Evolutionary conservation across 352 stramenopile genomes (phyloP).

Genomic region (Phytophthora brassicae): DNA sequence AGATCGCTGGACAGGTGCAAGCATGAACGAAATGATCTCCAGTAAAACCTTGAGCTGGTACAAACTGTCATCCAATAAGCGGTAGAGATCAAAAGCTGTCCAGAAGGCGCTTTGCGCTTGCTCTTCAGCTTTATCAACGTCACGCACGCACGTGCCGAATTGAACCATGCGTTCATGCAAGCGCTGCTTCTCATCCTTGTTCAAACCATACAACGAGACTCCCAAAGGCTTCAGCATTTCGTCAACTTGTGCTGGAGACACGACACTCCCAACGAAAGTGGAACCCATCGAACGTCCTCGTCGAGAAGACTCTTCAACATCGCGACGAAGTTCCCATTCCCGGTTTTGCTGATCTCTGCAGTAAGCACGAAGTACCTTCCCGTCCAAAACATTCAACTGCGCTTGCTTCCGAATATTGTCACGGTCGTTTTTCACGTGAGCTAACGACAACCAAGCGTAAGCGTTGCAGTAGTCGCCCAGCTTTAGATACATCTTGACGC

Average conservation of each 20-base stretch:
- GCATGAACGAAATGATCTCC: slow-evolving; percentile 62
- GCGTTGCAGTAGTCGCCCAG: slow-evolving; percentile 54
- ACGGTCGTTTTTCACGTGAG: slow-evolving; percentile 76
- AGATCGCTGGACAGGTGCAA: slow-evolving; percentile 63
- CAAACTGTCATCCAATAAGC: slow-evolving; percentile 64
- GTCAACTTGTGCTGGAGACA: slow-evolving; percentile 45
- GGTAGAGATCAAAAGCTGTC: slow-evolving; percentile 71
- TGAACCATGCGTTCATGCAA: slow-evolving; percentile 54
- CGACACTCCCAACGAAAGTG: slow-evolving; percentile 27
- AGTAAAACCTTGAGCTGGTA: slow-evolving; percentile 81
- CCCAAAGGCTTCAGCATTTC: slow-evolving; percentile 58
- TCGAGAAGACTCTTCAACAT: slow-evolving; percentile 23
- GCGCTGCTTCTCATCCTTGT: slow-evolving; percentile 54
- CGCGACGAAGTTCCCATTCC: slow-evolving; percentile 16
- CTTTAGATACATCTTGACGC: slow-evolving; percentile 66
- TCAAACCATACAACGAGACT: slow-evolving; percentile 68
- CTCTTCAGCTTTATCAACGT: slow-evolving; percentile 50
- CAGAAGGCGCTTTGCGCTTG: slow-evolving; percentile 60
- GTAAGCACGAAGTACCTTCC: slow-evolving; percentile 56
- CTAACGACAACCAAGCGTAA: slow-evolving; percentile 74
- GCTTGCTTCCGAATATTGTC: slow-evolving; percentile 68
- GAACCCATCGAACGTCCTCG: slow-evolving; percentile 25
- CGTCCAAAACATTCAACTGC: slow-evolving; percentile 70
- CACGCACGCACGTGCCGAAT: slow-evolving; percentile 49
- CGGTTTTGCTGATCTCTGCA: slow-evolving; percentile 62